Percentiles rank a stretch among this genome's conserved stretches.
Evolutionary conservation across 2,329 filamentous ascomycete species (phyloP).

Genomic region (Fusarium sp.): DNA sequence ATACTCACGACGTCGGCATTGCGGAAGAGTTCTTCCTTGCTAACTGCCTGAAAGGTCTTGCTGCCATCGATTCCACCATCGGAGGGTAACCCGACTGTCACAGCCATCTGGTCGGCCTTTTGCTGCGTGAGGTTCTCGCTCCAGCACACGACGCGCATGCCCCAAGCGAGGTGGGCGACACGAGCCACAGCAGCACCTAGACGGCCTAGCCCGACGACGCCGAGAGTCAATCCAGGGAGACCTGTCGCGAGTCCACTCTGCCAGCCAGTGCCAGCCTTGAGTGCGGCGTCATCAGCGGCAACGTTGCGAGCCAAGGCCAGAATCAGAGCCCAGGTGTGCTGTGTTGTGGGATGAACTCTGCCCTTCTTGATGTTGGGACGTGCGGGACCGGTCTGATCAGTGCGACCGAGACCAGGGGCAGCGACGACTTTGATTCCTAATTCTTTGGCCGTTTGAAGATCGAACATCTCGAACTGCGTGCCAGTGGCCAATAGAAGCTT

Average conservation of each 20-base stretch:
- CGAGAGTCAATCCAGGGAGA: conserved; percentile 69
- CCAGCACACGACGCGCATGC: conserved; percentile 74
- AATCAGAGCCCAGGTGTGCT: conserved; percentile 66
- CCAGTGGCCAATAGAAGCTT: conserved; percentile 72
- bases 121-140: conserved; percentile 71
- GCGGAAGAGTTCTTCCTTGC: conserved; percentile 1
- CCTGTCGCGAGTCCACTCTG: background rate
- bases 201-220: conserved; percentile 69
- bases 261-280: background rate
- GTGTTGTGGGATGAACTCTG: conserved; percentile 60
- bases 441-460: conserved; percentile 49
- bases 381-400: background rate
- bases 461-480: conserved; percentile 68
- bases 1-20: conserved; percentile 5
- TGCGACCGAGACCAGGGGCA: background rate
- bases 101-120: conserved; percentile 56
- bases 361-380: conserved; percentile 31
- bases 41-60: conserved; percentile 1
- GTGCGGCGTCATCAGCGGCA: conserved; percentile 46
- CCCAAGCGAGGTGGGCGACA: conserved; percentile 69
- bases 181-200: conserved; percentile 60
- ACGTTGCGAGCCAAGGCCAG: conserved; percentile 69
- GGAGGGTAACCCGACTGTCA: background rate
- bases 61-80: background rate
- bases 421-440: background rate